Percentiles rank a stretch among this genome's conserved stretches.
These are phyloP conservation scores for Ramaria sp. DNA, from an alignment of 768 basidiomycete genomes.

Conservation along the genomic window DNA sequence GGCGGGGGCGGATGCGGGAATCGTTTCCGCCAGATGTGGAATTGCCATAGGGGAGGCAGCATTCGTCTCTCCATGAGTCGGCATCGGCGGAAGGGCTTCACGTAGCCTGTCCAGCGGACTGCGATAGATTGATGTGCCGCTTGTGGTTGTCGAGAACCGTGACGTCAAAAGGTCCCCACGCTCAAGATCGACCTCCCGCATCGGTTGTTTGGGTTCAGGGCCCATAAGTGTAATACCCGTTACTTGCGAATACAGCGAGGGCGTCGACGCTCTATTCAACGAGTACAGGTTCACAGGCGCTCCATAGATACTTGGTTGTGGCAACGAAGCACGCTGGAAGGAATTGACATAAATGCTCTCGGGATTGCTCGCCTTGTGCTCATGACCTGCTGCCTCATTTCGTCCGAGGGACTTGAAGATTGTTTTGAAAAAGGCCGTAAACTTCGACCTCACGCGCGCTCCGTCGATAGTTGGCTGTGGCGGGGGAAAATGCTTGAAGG, in stretches of 20 bases:
- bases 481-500: conserved; percentile 32
- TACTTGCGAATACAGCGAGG: conserved; percentile 56
- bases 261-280: conserved; percentile 28
- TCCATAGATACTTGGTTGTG: conserved; percentile 19
- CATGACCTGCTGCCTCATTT: conserved; percentile 40
- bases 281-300: conserved; percentile 7
- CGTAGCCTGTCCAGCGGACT: conserved; percentile 20
- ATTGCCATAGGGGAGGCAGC: no score
- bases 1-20: no score
- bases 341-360: conserved; percentile 37
- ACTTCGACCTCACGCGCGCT: conserved; percentile 8
- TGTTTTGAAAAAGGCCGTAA: no score
- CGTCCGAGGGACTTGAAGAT: no score
- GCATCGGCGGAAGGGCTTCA: conserved; percentile 27
- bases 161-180: conserved; percentile 26
- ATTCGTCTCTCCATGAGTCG: conserved; percentile 45
- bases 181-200: conserved; percentile 27
- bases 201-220: conserved; percentile 67
- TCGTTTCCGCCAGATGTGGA: no score
- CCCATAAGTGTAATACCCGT: conserved; percentile 50
- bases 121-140: conserved; percentile 26
- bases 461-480: conserved; percentile 19
- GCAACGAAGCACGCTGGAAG: conserved; percentile 30
- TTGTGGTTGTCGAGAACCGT: conserved; percentile 38
- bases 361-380: conserved; percentile 28